Percentiles rank a stretch among this genome's conserved stretches.
phyloP scores from a whole-genome alignment of 2,329 filamentous ascomycete genomes.

The Sarocladium brachiariae region DNA sequence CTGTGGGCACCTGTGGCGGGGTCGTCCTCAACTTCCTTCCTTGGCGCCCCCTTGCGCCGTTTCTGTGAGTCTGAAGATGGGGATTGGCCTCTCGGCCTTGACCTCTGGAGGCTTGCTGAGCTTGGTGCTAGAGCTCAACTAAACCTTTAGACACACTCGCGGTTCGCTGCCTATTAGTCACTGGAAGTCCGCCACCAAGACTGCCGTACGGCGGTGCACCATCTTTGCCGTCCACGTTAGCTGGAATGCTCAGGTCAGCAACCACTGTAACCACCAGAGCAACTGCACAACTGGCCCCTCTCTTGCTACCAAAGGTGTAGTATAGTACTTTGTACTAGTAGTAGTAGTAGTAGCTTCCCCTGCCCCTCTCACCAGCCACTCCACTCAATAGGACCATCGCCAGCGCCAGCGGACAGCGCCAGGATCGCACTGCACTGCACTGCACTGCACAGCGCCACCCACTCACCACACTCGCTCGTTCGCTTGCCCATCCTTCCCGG shows the following conservation, averaged over 20 bases:
- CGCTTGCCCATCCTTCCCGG: background rate
- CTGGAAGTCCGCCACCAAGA: too few species aligned
- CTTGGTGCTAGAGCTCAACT: background rate
- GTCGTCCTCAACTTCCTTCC: background rate
- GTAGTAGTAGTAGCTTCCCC: too few species aligned
- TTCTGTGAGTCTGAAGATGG: background rate
- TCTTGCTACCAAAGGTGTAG: too few species aligned
- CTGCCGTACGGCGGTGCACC: too few species aligned
- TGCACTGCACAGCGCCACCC: too few species aligned
- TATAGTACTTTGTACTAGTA: too few species aligned
- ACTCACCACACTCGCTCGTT: background rate
- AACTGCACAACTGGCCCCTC: background rate
- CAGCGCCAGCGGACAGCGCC: too few species aligned
- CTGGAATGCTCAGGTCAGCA: slow-evolving; percentile 9
- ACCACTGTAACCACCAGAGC: background rate
- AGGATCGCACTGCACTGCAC: too few species aligned
- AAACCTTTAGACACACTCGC: too few species aligned
- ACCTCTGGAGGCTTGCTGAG: background rate
- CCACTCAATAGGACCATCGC: too few species aligned
- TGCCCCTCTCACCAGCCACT: background rate
- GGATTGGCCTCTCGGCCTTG: background rate
- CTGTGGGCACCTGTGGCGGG: background rate
- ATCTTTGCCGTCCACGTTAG: too few species aligned
- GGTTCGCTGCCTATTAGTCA: too few species aligned
- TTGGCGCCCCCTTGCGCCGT: background rate